Percentiles rank a stretch among this genome's conserved stretches.
These are phyloP conservation scores for Adansonia grandidieri DNA, from an alignment of 441 rosid species.

Conservation along the genomic window DNA sequence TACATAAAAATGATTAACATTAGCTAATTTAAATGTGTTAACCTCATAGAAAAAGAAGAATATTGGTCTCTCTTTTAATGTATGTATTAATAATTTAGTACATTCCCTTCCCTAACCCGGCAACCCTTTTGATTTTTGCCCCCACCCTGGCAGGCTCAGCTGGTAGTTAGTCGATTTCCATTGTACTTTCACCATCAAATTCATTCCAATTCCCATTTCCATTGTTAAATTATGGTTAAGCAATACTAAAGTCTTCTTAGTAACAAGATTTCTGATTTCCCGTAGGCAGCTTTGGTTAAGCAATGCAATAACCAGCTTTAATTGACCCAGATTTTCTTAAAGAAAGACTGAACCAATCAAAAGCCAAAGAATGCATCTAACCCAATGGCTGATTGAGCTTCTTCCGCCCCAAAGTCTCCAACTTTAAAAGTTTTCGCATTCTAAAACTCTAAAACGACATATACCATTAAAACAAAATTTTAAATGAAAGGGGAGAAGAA, in stretches of 20 bases:
- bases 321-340: background rate
- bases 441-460: background rate
- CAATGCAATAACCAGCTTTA: slow-evolving; percentile 5
- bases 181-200: background rate
- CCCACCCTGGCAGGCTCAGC: background rate
- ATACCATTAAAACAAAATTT: background rate
- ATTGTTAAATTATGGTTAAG: background rate
- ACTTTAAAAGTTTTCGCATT: background rate
- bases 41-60: background rate
- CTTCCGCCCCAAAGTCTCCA: background rate
- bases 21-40: background rate
- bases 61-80: background rate
- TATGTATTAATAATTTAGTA: background rate
- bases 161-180: background rate
- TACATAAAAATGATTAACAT: background rate
- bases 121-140: background rate
- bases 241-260: background rate
- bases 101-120: background rate
- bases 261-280: background rate
- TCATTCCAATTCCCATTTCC: background rate
- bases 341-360: background rate
- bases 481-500: background rate
- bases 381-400: slow-evolving; percentile 8
- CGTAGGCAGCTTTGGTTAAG: background rate
- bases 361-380: background rate